Conservation (phyloP, 2,329 filamentous ascomycete genomes). For the Phaeophleospora eucalypticola region DNA sequence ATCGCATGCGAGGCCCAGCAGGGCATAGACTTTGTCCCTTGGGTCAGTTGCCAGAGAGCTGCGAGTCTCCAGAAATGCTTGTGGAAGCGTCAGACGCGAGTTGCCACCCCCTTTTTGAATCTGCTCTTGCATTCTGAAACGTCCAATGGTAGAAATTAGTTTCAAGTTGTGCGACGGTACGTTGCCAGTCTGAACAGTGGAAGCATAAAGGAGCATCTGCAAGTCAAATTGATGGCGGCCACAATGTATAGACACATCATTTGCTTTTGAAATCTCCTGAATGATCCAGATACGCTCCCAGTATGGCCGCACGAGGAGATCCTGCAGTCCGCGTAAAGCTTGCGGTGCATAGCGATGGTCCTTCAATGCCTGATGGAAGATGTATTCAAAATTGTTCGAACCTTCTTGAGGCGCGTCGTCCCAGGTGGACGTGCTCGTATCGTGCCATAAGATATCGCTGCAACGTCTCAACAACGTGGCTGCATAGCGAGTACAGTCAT, state of each 20-base stretch:
- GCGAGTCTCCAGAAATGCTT: background rate
- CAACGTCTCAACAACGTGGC: background rate
- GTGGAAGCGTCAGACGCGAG: background rate
- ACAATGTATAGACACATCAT: background rate
- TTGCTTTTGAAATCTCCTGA: conserved; percentile 3
- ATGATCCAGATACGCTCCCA: conserved; percentile 5
- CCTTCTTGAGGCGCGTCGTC: no score
- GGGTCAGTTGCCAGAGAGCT: background rate
- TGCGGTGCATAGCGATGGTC: background rate
- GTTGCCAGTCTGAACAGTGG: no score
- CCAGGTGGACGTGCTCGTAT: background rate
- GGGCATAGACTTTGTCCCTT: conserved; percentile 3
- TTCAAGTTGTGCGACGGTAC: background rate
- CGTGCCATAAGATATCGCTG: background rate
- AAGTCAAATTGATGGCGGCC: background rate
- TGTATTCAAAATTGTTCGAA: background rate
- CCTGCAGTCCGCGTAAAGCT: background rate
- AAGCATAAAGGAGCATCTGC: background rate
- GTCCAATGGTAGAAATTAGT: background rate
- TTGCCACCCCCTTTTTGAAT: background rate
- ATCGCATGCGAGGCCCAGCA: background rate
- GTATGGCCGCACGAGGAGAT: background rate
- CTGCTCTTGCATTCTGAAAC: background rate
- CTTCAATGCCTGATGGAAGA: background rate
- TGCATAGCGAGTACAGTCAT: background rate